Evolutionary conservation across 495 filamentous ascomycete species (phyloP), one percentile per base, ranked within the genome.

Genomic region (Oleoguttula mirabilis): DNA sequence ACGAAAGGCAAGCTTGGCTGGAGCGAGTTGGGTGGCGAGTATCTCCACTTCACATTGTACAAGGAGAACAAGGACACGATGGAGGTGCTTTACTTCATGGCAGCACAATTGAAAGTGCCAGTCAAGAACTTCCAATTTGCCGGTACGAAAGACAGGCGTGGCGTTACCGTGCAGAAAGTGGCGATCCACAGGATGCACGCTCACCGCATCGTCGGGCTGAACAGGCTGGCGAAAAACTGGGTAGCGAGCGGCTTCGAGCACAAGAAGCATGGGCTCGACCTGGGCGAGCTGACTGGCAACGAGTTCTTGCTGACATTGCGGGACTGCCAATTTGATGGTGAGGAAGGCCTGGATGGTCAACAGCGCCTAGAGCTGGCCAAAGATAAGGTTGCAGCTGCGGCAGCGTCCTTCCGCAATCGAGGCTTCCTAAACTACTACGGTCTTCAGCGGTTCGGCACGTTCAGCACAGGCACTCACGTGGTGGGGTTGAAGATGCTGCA

Each of bases 11-110:
- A 66, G 21, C 43, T 66, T 12, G 66, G 63, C 33, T 80, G 76
- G 74, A 63, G 71, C 21, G 75, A 78, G 43, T 68, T 77, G 10
- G 82, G 80, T 14, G 86, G 82, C 1, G 75, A 80, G 7, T 88
- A 84, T 55, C 70, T 95, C 6, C 90, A 98, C 59, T 92, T 96
- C 56, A 84, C 84, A 0, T 72, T 98, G 28, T 90, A 88, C 68
- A 98, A 98, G 64, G 90, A 96, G 62, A 98, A 98, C 61, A 86
- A 86, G 52, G 92, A 98, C 54, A 98, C 92, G 1, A 94, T 95
- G 85, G 88, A 98, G 48, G 79, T 82, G 0, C 67, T 92, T 21
- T 75, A 71, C 6, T 80, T 76, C 43, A 64, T 96, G 6, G 75
- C 77, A 0, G 74, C 76, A 33, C 66, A 74, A 14, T 54, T 93